Percentiles rank a stretch among this genome's conserved stretches.
Conservation (phyloP, 2,329 filamentous ascomycete species). For the Talaromyces sp. region DNA sequence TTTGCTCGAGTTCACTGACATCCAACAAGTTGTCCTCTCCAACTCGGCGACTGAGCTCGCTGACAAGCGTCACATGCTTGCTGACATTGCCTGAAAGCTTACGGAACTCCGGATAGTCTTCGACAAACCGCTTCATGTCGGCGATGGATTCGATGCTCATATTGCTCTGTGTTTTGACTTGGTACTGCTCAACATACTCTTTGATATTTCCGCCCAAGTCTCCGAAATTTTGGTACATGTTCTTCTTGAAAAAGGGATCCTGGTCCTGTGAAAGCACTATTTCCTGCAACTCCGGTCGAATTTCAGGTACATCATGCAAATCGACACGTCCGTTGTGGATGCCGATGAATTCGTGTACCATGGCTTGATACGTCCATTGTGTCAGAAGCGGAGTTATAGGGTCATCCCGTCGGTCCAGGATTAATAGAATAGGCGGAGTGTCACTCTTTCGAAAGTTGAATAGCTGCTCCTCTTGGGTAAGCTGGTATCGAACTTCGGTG, state of each 20-base stretch:
- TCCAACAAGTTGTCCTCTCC: constrained; percentile 84
- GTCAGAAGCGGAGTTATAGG: constrained; percentile 90
- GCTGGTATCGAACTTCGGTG: constrained; percentile 83
- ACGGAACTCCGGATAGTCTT: constrained; percentile 96
- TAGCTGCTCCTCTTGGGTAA: constrained; percentile 91
- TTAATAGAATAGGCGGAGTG: constrained; percentile 84
- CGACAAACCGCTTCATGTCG: constrained; percentile 99
- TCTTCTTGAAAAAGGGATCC: constrained; percentile 98
- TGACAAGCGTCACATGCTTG: constrained; percentile 94
- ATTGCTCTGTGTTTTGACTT: constrained; percentile 93
- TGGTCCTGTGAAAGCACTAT: constrained; percentile 95
- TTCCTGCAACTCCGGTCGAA: constrained; percentile 82
- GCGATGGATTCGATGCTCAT: constrained; percentile 94
- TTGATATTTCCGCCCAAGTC: constrained; percentile 95
- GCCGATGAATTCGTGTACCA: constrained; percentile 94
- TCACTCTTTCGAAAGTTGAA: constrained; percentile 96
- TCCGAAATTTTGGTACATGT: constrained; percentile 98
- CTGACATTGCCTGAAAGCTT: constrained; percentile 97
- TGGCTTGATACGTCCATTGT: constrained; percentile 99
- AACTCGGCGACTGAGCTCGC: constrained; percentile 84
- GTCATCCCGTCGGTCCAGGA: constrained; percentile 88
- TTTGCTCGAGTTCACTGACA: constrained; percentile 95
- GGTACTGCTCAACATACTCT: constrained; percentile 97
- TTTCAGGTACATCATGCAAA: constrained; percentile 74
- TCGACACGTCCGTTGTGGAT: constrained; percentile 95